Evolutionary conservation across 163 green algal genomes (phyloP), one percentile per base, ranked within the genome.

Genomic region (Chlorella variabilis): DNA sequence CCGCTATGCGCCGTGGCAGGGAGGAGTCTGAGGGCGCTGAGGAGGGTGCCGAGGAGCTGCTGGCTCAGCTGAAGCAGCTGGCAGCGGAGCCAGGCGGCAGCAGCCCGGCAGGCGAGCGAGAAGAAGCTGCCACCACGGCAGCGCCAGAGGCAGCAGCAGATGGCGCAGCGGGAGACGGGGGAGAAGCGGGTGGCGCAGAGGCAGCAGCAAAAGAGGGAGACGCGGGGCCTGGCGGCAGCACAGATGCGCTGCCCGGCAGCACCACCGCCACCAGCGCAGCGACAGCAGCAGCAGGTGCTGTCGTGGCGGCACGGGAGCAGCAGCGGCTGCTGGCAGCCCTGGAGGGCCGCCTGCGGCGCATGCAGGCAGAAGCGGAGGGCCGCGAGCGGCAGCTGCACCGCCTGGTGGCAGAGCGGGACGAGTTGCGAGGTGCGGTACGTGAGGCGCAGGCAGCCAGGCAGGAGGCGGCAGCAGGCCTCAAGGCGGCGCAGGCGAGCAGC

Each of bases 301-400:
- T 23, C 11, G 45, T 54, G 45, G 11, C 45, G 11, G 58, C 9
- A 34, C 15, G 58, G 58, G 25, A 58, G 66, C 34, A 56, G 66
- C 66, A 74, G 66, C 18, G 38, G 3, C 13, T 76, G 68, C 42
- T 45, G 42, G 17, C 21, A 42, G 68, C 68, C 27, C 42, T 76
- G 5, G 68, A 76, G 45, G 27, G 54, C 29, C 68, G 45, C 9
- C 42, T 76, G 45, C 27, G 9, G 17, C 68, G 45, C 27, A 34
- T 76, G 68, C 68, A 76, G 68, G 68, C 45, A 21, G 39, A 74
- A 21, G 68, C 41, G 18, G 27, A 63, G 70, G 18, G 15, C 13
- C 68, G 42, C 8, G 68, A 75, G 41, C 42, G n/a, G 68, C 68
- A 31, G 41, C 41, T 75, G 68, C 27, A n/a, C 0, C n/a, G n/a